Evolutionary conservation across 1,139 yeast genomes (phyloP).

Genomic region (Saccharomyces hybrid): DNA sequence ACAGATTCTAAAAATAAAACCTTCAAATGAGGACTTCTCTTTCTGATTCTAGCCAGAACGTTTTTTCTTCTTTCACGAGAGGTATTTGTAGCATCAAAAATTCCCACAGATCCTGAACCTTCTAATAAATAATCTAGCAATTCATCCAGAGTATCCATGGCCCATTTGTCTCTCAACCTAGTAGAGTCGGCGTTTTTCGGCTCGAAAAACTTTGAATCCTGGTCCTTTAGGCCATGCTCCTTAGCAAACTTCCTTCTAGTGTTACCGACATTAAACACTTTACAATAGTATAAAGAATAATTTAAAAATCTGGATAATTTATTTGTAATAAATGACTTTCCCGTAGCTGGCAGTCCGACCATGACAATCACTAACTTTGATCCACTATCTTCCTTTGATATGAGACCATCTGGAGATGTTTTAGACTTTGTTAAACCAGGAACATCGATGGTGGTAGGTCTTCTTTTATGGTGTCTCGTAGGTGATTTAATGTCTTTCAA

Average conservation of each 20-base stretch:
- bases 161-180: slow-evolving; percentile 83
- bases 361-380: slow-evolving; percentile 84
- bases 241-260: slow-evolving; percentile 69
- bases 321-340: slow-evolving; percentile 86
- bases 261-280: slow-evolving; percentile 90
- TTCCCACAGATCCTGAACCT: slow-evolving; percentile 87
- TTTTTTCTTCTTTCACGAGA: slow-evolving; percentile 64
- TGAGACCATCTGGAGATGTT: slow-evolving; percentile 74
- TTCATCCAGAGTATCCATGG: slow-evolving; percentile 85
- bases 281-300: slow-evolving; percentile 86
- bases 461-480: slow-evolving; percentile 27
- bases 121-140: slow-evolving; percentile 69
- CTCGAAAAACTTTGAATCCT: slow-evolving; percentile 77
- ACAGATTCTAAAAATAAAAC: slow-evolving; percentile 81
- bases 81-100: slow-evolving; percentile 91
- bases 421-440: slow-evolving; percentile 88
- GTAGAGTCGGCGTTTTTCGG: slow-evolving; percentile 67
- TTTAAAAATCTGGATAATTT: slow-evolving; percentile 80
- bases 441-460: slow-evolving; percentile 78
- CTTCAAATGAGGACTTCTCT: slow-evolving; percentile 59
- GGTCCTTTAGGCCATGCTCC: slow-evolving; percentile 32
- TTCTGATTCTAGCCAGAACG: slow-evolving; percentile 62
- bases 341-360: slow-evolving; percentile 93
- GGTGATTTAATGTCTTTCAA: slow-evolving; percentile 8
- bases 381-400: slow-evolving; percentile 62